phyloP scores from a whole-genome alignment of 345 rosid genomes.

The Reutealis trisperma region DNA sequence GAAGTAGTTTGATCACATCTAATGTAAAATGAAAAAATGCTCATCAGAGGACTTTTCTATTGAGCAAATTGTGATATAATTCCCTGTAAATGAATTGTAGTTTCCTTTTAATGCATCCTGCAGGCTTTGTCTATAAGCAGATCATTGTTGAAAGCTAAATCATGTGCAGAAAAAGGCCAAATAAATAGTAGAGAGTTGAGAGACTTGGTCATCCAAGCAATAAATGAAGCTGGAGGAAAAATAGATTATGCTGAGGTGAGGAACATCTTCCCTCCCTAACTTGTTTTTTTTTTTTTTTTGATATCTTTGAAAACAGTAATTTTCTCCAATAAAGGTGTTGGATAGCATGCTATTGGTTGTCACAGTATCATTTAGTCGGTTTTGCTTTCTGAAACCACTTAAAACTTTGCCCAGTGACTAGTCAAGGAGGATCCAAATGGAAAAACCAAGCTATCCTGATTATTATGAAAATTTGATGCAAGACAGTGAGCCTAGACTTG shows the following conservation, averaged over 20 bases:
- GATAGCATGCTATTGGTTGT: neutral
- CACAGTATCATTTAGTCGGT: neutral
- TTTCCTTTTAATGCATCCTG: constrained; percentile 2
- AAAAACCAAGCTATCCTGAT: neutral
- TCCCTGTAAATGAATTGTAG: neutral
- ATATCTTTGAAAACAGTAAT: neutral
- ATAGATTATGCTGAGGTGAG: constrained; percentile 89
- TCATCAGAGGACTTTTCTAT: neutral
- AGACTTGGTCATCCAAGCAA: constrained; percentile 46
- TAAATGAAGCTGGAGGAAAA: constrained; percentile 62
- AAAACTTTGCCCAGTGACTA: neutral
- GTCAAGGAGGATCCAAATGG: neutral
- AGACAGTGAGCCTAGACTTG: neutral
- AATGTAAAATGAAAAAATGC: neutral
- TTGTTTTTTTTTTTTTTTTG: neutral
- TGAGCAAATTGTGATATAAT: neutral
- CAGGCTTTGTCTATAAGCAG: constrained; percentile 86
- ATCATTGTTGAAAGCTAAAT: constrained; percentile 59
- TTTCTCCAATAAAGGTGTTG: neutral
- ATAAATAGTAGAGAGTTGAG: constrained; percentile 44
- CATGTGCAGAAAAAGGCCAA: constrained; percentile 46
- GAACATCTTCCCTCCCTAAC: neutral
- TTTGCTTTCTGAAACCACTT: neutral
- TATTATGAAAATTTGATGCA: neutral
- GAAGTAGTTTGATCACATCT: neutral